These are phyloP conservation scores for Wallacemonas rigidus DNA, from an alignment of 208 protist species.

Conservation along the genomic window DNA sequence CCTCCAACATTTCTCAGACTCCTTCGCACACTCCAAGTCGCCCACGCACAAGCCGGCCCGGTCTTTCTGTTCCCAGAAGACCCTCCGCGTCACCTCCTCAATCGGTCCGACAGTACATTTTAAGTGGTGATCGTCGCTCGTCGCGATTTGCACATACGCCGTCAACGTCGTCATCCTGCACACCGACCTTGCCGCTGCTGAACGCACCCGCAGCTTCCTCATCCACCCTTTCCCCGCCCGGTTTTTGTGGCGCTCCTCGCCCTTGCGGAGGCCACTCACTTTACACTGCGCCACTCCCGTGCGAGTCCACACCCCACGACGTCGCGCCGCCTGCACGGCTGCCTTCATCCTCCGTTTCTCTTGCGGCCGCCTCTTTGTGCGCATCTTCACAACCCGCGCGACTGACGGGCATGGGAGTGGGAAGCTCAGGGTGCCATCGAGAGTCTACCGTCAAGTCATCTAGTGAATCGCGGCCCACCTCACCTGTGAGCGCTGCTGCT, in stretches of 20 bases:
- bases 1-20: not conserved
- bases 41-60: not conserved
- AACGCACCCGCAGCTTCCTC: not conserved
- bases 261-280: no score
- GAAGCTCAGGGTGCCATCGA: slow-evolving; percentile 5
- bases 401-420: slow-evolving; percentile 6
- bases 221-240: not conserved
- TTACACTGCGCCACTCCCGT: no score
- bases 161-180: not conserved
- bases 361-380: not conserved
- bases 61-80: not conserved
- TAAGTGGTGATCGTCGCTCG: slow-evolving; percentile 6
- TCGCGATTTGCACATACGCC: not conserved
- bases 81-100: not conserved
- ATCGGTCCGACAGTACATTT: not conserved
- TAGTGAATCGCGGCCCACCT: slow-evolving; percentile 2
- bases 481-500: not conserved
- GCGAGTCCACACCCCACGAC: no score
- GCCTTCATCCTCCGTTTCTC: not conserved
- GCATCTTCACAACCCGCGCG: not conserved
- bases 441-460: slow-evolving; percentile 10
- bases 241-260: no score
- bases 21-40: not conserved
- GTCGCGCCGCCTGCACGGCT: no score
- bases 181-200: not conserved